These are phyloP conservation scores for Closterium sp. DNA, from an alignment of 139 green algal genomes.

Conservation along the genomic window DNA sequence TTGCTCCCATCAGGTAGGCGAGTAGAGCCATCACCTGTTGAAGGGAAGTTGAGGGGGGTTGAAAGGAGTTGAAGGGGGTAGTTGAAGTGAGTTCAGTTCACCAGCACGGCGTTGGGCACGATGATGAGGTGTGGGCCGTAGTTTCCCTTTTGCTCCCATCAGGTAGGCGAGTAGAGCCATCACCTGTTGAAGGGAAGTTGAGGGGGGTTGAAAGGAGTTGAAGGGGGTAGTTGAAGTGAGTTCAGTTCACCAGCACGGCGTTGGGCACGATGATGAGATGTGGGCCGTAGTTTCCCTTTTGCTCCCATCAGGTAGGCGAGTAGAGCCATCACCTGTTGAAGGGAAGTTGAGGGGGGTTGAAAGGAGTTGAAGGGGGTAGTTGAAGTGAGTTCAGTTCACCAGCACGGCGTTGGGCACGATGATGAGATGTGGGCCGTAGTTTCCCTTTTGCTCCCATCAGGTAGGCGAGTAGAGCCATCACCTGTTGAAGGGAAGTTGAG, in stretches of 20 bases:
- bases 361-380: no score
- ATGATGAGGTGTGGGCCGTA: no score
- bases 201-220: no score
- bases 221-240: no score
- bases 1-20: conserved; percentile 92
- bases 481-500: no score
- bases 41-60: no score
- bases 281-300: no score
- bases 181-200: conserved; percentile 73
- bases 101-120: conserved; percentile 94
- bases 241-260: conserved; percentile 97
- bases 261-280: conserved; percentile 97
- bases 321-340: conserved; percentile 86
- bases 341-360: no score
- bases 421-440: conserved; percentile 93
- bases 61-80: no score
- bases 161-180: conserved; percentile 93
- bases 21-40: conserved; percentile 91
- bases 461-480: conserved; percentile 91
- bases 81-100: conserved; percentile 72
- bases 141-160: no score
- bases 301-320: conserved; percentile 94
- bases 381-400: no score
- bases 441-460: conserved; percentile 93
- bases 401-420: conserved; percentile 97